A percentile compares a stretch with the other conserved stretches of the same genome.
Evolutionary conservation across 192 early-diverging fungal genomes (phyloP).

Genomic region (Anaeromyces robustus): DNA sequence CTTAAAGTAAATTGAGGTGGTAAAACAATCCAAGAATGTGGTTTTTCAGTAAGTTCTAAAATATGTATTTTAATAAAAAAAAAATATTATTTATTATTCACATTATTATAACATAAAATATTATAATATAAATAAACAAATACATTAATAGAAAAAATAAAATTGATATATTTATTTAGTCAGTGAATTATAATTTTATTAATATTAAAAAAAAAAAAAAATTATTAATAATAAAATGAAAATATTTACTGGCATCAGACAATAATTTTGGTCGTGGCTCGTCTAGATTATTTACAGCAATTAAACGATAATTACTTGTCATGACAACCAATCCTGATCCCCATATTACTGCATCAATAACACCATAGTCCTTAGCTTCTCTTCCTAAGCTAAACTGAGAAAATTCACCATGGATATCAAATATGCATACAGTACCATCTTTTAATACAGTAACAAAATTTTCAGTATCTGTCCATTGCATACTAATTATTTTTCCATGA

Average conservation of each 20-base stretch:
- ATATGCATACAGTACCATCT: slow-evolving; percentile 65
- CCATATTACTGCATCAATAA: slow-evolving; percentile 79
- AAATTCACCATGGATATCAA: slow-evolving; percentile 66
- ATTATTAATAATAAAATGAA: slow-evolving; percentile 1
- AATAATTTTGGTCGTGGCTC: slow-evolving; percentile 69
- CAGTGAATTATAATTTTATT: too few species aligned
- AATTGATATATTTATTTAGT: too few species aligned
- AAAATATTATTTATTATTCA: too few species aligned
- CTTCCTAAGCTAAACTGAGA: slow-evolving; percentile 65
- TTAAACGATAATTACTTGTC: slow-evolving; percentile 55
- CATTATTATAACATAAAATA: too few species aligned
- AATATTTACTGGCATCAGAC: slow-evolving; percentile 40
- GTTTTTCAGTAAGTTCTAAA: slow-evolving; percentile 40
- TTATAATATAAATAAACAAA: too few species aligned
- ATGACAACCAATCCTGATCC: slow-evolving; percentile 83
- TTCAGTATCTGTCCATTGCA: slow-evolving; percentile 85
- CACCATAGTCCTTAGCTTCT: slow-evolving; percentile 64
- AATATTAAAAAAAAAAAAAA: neutral
- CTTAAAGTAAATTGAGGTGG: slow-evolving; percentile 75
- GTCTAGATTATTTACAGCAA: slow-evolving; percentile 67
- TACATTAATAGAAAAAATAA: too few species aligned
- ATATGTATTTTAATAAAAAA: neutral
- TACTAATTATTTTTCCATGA: slow-evolving; percentile 68
- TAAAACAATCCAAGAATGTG: slow-evolving; percentile 76
- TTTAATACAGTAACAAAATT: slow-evolving; percentile 76